Evolutionary conservation across 148 eudicot species (phyloP).

Genomic region (Drosera capensis): DNA sequence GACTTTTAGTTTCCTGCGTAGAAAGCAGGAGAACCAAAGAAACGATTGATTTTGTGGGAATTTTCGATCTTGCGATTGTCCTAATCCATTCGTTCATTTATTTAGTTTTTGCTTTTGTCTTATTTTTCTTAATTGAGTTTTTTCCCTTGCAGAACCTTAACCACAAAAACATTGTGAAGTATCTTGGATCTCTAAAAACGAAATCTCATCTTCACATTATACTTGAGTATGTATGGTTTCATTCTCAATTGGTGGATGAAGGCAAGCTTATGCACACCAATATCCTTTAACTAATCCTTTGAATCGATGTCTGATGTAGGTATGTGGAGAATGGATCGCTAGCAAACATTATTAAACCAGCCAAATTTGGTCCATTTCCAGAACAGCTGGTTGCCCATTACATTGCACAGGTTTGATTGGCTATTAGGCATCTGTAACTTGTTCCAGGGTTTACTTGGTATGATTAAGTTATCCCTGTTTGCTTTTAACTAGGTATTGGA

Average conservation of each 20-base stretch:
- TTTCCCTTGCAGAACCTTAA: constrained; percentile 66
- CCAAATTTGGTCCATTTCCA: constrained; percentile 98
- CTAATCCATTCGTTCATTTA: background rate
- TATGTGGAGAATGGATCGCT: constrained; percentile 99
- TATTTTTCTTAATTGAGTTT: too few relatives aligned
- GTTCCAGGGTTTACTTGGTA: background rate
- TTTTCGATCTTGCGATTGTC: too few relatives aligned
- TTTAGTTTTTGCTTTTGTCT: constrained; percentile 2
- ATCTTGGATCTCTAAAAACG: constrained; percentile 94
- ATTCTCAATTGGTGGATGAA: constrained; percentile 1
- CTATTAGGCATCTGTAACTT: constrained; percentile 2
- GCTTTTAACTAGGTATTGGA: constrained; percentile 54
- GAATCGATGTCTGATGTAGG: constrained; percentile 20
- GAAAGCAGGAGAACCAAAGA: too few relatives aligned
- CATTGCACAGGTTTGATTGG: constrained; percentile 67
- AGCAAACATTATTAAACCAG: constrained; percentile 94
- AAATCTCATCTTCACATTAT: constrained; percentile 91
- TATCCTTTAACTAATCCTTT: background rate
- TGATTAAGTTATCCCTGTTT: constrained; percentile 5
- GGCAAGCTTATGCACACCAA: background rate
- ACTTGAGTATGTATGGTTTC: constrained; percentile 62
- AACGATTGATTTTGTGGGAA: too few relatives aligned
- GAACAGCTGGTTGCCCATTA: constrained; percentile 95
- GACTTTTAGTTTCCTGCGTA: too few relatives aligned
- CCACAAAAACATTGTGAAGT: constrained; percentile 97